Percentiles rank a stretch among this genome's conserved stretches.
Evolutionary conservation across 805 yeast species (phyloP).

Genomic region (Wickerhamomyces mucosus): DNA sequence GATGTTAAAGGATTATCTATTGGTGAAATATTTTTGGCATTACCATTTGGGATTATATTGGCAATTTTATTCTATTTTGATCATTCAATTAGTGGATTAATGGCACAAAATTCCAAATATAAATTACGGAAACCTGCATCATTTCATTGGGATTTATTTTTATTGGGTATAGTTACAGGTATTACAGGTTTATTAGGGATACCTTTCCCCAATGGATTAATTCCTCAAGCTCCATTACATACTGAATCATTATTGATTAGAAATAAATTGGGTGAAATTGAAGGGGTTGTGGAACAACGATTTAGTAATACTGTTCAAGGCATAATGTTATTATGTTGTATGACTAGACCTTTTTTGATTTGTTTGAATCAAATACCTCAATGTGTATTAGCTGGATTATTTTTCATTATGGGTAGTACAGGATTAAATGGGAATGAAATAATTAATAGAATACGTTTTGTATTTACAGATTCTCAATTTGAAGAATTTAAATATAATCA

Average conservation of each 20-base stretch:
- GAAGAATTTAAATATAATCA: constrained; percentile 12
- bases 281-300: constrained; percentile 76
- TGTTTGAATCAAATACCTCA: constrained; percentile 85
- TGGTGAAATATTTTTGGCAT: constrained; percentile 74
- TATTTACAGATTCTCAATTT: constrained; percentile 30
- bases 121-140: constrained; percentile 80
- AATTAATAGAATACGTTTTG: constrained; percentile 48
- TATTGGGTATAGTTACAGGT: constrained; percentile 82
- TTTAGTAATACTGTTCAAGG: constrained; percentile 84
- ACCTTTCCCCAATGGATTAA: constrained; percentile 94
- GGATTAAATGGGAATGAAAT: constrained; percentile 66
- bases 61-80: constrained; percentile 88
- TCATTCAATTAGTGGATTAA: constrained; percentile 88
- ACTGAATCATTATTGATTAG: constrained; percentile 63
- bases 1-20: constrained; percentile 36
- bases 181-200: constrained; percentile 80
- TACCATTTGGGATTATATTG: constrained; percentile 84
- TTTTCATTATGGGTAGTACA: constrained; percentile 85
- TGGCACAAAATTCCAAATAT: constrained; percentile 79
- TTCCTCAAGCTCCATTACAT: constrained; percentile 96
- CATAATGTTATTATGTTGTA: constrained; percentile 69
- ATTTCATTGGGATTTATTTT: constrained; percentile 86
- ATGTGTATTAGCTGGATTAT: constrained; percentile 85
- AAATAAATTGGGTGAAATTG: constrained; percentile 16
- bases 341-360: constrained; percentile 78